Percentiles rank a stretch among this genome's conserved stretches.
These are phyloP conservation scores for Nannochloropsis granulata DNA, from an alignment of 108 stramenopile genomes.

Conservation along the genomic window DNA sequence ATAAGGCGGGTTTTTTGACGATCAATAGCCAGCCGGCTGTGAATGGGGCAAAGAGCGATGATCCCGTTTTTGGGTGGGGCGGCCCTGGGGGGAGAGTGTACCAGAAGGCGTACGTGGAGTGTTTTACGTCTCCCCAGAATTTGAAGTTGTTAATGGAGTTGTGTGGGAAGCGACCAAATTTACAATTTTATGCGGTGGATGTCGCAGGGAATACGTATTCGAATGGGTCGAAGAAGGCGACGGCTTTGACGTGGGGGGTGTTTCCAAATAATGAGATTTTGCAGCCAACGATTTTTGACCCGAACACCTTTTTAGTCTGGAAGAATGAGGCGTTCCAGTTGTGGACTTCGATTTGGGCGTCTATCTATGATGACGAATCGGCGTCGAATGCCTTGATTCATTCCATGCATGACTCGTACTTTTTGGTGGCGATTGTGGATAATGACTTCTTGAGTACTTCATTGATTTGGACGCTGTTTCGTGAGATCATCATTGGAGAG, in stretches of 20 bases:
- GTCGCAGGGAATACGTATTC: background rate
- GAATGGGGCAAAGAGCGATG: conserved; percentile 56
- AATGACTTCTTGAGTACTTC: conserved; percentile 53
- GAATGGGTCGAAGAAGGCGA: background rate
- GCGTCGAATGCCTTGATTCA: conserved; percentile 62
- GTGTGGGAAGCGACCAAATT: conserved; percentile 37
- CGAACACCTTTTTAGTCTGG: conserved; percentile 58
- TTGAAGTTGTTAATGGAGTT: conserved; percentile 47
- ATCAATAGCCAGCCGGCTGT: conserved; percentile 85
- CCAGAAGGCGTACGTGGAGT: conserved; percentile 93
- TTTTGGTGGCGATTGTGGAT: conserved; percentile 82
- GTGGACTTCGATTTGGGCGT: conserved; percentile 80
- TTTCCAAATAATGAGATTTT: conserved; percentile 75
- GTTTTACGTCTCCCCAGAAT: conserved; percentile 66
- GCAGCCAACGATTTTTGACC: conserved; percentile 96
- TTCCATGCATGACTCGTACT: conserved; percentile 69
- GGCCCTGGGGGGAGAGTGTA: conserved; percentile 78
- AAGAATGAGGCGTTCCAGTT: conserved; percentile 81
- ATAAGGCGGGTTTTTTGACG: conserved; percentile 70
- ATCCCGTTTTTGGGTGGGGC: conserved; percentile 83
- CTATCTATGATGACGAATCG: conserved; percentile 71
- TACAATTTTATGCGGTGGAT: conserved; percentile 68
- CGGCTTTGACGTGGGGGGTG: conserved; percentile 76
- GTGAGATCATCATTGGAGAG: background rate
- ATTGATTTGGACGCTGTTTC: background rate